Percentiles rank a stretch among this genome's conserved stretches.
Evolutionary conservation across 768 basidiomycete species (phyloP).

Genomic region (Serendipita sp.): DNA sequence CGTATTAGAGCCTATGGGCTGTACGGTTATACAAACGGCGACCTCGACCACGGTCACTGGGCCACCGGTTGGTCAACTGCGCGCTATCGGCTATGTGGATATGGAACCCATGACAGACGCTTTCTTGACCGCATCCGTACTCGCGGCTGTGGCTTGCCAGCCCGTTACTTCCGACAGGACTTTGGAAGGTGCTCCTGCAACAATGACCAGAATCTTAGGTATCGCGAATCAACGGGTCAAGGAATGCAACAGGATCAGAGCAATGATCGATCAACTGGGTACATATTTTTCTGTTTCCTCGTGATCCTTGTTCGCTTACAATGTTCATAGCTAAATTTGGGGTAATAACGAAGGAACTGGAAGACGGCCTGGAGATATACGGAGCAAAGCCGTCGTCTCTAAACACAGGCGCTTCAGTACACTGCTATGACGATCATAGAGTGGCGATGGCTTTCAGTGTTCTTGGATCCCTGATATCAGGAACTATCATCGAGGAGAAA

Average conservation of each 20-base stretch:
- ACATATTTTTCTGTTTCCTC: constrained; percentile 10
- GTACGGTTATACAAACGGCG: constrained; percentile 71
- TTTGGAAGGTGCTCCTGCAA: constrained; percentile 20
- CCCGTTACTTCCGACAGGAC: constrained; percentile 29
- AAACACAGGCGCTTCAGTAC: constrained; percentile 57
- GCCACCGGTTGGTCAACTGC: constrained; percentile 65
- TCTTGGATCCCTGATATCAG: constrained; percentile 52
- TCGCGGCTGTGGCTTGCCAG: constrained; percentile 63
- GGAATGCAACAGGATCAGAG: constrained; percentile 91
- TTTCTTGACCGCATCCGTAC: constrained; percentile 85
- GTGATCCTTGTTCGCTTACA: not conserved
- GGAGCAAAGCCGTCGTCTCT: constrained; percentile 55
- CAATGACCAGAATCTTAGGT: constrained; percentile 68
- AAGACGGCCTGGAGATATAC: constrained; percentile 82
- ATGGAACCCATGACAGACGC: constrained; percentile 99
- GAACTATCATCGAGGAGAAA: constrained; percentile 85
- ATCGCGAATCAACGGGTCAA: constrained; percentile 98
- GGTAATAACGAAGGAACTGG: constrained; percentile 78
- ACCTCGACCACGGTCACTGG: constrained; percentile 86
- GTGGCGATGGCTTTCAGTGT: constrained; percentile 98
- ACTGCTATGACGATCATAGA: constrained; percentile 97
- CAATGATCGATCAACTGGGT: constrained; percentile 95
- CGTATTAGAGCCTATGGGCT: constrained; percentile 92
- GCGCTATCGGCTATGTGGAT: constrained; percentile 73
- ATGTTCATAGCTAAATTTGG: constrained; percentile 69